Percentiles rank a stretch among this genome's conserved stretches.
phyloP scores from a whole-genome alignment of 2,329 filamentous ascomycete genomes.

The Venturiaceae sp. region DNA sequence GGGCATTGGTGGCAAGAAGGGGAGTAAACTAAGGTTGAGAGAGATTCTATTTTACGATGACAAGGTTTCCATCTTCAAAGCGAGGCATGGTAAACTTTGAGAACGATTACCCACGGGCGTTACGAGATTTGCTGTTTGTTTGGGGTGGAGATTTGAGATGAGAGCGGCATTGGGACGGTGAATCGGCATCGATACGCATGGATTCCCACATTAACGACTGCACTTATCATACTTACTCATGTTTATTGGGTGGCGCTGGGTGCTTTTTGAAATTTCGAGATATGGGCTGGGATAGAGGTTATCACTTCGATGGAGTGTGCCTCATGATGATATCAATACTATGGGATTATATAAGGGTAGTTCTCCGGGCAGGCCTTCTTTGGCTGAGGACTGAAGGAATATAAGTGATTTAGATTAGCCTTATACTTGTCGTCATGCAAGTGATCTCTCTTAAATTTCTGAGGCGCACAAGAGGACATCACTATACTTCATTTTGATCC shows the following conservation, averaged over 20 bases:
- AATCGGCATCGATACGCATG: not conserved
- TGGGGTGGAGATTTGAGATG: not conserved
- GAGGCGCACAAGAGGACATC: not conserved
- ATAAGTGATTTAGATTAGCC: not conserved
- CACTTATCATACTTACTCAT: not conserved
- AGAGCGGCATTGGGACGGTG: constrained; percentile 1
- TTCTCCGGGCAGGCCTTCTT: not conserved
- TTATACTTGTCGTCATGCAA: no score
- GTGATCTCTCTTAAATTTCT: not conserved
- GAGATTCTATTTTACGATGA: constrained; percentile 83
- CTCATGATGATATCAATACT: not conserved
- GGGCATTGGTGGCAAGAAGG: constrained; percentile 28
- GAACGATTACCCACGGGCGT: not conserved
- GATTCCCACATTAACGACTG: not conserved
- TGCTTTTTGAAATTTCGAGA: not conserved
- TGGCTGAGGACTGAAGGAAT: not conserved
- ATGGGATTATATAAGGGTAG: not conserved
- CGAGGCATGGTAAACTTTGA: constrained; percentile 48
- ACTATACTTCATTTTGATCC: no score
- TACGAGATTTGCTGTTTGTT: not conserved
- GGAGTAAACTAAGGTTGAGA: constrained; percentile 49
- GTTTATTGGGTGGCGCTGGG: not conserved
- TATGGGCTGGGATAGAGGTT: not conserved
- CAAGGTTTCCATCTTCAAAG: constrained; percentile 71
- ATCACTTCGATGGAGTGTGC: not conserved